These are phyloP conservation scores for Myxozyma geophila DNA, from an alignment of 805 yeast genomes.

Conservation along the genomic window DNA sequence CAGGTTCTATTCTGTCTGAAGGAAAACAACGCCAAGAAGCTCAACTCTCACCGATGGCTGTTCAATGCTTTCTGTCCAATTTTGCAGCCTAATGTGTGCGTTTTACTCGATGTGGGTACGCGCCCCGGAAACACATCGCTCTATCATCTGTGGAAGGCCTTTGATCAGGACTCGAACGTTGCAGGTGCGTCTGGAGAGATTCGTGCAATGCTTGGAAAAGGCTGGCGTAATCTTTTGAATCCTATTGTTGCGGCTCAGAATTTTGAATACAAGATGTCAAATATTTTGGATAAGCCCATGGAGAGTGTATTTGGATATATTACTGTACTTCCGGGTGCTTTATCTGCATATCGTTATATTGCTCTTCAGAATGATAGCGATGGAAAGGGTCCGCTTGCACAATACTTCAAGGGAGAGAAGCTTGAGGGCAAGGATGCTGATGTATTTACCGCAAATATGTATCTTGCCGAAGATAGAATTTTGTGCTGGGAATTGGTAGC, in stretches of 20 bases:
- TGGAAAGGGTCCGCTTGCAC: constrained; percentile 84
- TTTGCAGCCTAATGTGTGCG: constrained; percentile 87
- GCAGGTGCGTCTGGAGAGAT: constrained; percentile 99
- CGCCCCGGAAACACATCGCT: constrained; percentile 86
- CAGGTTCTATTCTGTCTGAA: constrained; percentile 91
- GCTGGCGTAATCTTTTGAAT: constrained; percentile 75
- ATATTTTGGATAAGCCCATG: constrained; percentile 92
- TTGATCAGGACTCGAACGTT: constrained; percentile 92
- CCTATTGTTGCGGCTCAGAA: constrained; percentile 96
- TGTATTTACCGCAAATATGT: constrained; percentile 93
- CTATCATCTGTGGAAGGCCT: constrained; percentile 96
- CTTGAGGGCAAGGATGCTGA: constrained; percentile 73
- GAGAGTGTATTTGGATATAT: constrained; percentile 95
- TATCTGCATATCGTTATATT: constrained; percentile 86
- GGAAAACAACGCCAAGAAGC: constrained; percentile 89
- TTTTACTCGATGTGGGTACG: constrained; percentile 95
- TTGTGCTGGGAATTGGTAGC: constrained; percentile 96
- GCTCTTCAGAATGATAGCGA: constrained; percentile 70
- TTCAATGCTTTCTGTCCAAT: constrained; percentile 94
- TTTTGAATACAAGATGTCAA: constrained; percentile 94
- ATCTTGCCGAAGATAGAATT: constrained; percentile 94
- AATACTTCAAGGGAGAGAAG: constrained; percentile 91
- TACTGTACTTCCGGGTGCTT: constrained; percentile 94
- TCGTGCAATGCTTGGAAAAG: constrained; percentile 90
- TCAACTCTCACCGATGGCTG: constrained; percentile 97